Percentiles rank a stretch among this genome's conserved stretches.
phyloP scores from a whole-genome alignment of 2,329 filamentous ascomycete species.

The Bipolaris bicolor region DNA sequence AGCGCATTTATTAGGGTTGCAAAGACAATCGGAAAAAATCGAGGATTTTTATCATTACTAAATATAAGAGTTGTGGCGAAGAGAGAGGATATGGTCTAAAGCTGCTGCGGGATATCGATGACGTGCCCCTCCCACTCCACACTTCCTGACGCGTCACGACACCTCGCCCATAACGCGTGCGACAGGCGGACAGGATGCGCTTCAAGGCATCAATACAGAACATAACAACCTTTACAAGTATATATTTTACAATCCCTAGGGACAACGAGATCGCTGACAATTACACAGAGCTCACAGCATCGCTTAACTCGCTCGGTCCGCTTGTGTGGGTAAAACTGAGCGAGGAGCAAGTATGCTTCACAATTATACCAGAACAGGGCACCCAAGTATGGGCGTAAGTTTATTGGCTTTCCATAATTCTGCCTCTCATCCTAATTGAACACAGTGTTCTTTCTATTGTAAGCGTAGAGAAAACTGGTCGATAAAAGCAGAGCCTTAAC shows the following conservation, averaged over 20 bases:
- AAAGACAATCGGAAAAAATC: too few relatives aligned
- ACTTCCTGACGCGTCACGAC: slow-evolving; percentile 27
- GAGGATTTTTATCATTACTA: neutral
- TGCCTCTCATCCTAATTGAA: slow-evolving; percentile 25
- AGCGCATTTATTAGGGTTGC: neutral
- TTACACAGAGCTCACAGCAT: slow-evolving; percentile 64
- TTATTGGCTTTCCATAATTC: slow-evolving; percentile 17
- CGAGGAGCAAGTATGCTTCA: slow-evolving; percentile 87
- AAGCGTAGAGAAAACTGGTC: slow-evolving; percentile 37
- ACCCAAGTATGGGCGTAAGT: slow-evolving; percentile 95
- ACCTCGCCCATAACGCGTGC: slow-evolving; percentile 21
- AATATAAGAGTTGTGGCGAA: neutral
- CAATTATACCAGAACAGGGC: slow-evolving; percentile 91
- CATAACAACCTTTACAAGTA: slow-evolving; percentile 60
- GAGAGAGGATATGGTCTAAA: neutral
- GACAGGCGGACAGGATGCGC: slow-evolving; percentile 51
- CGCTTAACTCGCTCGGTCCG: slow-evolving; percentile 72
- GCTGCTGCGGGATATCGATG: slow-evolving; percentile 4
- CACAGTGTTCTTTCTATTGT: slow-evolving; percentile 52
- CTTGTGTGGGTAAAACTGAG: slow-evolving; percentile 91
- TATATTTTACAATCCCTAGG: slow-evolving; percentile 19
- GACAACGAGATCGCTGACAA: slow-evolving; percentile 5
- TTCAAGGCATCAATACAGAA: slow-evolving; percentile 61
- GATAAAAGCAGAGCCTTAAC: slow-evolving; percentile 19
- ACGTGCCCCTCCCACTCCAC: slow-evolving; percentile 16